Base-by-base conservation (phyloP, 1,139 yeast genomes). In the Suhomyces bokatorum region DNA sequence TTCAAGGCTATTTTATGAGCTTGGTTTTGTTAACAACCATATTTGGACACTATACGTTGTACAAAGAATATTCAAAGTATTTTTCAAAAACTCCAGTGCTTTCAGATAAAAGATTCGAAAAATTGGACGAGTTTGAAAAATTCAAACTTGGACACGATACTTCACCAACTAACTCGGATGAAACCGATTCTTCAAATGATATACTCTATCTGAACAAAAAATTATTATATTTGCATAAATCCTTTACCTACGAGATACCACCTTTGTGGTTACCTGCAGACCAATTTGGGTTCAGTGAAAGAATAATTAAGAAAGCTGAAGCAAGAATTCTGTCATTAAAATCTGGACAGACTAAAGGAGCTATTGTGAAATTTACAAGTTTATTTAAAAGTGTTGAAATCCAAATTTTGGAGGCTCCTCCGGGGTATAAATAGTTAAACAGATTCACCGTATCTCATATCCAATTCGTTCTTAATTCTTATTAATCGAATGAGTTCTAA, bases 1-100 rank as follows among this genome's bases (percentile, higher is more conserved):
- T 59, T 3, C 77, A 80, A 39, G 81, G 82, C 0, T 63, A 72
- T 42, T 49, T 74, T 6, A 81, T 81, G 78, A 53, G 73, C 10
- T 36, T 75, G 2, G 58, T 77, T 0, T 59, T 82, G 35, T 42
- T 70, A 29, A 50, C 54, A 8, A 69, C 76, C 2, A 59, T 70
- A 2, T 68, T 69, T 47, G 62, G 65, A 3, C 67, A 72, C 47
- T 53, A 64, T 16, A 60, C 67, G 8, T 57, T 70, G 16, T 68
- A 67, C 43, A 59, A 58, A 32, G 51, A 69, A 38, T 69, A 62
- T 45, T 45, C 45, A 2, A 60, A 59, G 29, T 62, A 67, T 47
- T 67, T 69, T 42, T 46, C 62, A 2, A 56, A 52, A 39, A 50
- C 66, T 6, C 75, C 77, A 0, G 61, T 70, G 14, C 49, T 69